These are phyloP conservation scores for Oxalis stricta DNA, from an alignment of 441 rosid species.

Conservation along the genomic window DNA sequence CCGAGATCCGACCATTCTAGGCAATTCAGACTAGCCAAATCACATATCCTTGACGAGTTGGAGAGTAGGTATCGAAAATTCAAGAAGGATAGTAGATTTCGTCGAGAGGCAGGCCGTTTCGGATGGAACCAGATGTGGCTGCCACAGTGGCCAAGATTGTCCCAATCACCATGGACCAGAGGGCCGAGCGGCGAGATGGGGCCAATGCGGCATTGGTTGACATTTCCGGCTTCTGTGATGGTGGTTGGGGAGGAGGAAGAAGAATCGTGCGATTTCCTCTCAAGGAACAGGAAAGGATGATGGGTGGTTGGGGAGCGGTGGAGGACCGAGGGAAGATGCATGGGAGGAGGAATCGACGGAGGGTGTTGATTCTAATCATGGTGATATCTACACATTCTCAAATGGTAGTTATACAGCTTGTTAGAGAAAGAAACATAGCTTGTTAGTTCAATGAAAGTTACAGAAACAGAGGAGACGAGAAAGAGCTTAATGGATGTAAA, in stretches of 20 bases:
- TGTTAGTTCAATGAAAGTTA: too few relatives aligned
- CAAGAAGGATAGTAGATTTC: constrained; percentile 56
- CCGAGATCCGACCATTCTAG: constrained; percentile 47
- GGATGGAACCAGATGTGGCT: constrained; percentile 82
- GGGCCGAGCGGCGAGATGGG: constrained; percentile 56
- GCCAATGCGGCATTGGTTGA: constrained; percentile 13
- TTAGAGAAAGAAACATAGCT: too few relatives aligned
- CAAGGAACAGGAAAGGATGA: constrained; percentile 45
- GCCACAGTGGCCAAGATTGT: constrained; percentile 71
- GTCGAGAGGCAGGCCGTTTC: constrained; percentile 58
- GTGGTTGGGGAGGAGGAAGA: neutral
- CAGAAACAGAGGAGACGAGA: too few relatives aligned
- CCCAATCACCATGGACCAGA: constrained; percentile 69
- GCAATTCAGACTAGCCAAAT: constrained; percentile 63
- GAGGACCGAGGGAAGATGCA: constrained; percentile 37
- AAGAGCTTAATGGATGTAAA: too few relatives aligned
- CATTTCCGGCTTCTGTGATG: neutral
- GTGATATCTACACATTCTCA: too few relatives aligned
- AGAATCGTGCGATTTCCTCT: constrained; percentile 30
- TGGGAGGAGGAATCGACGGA: constrained; percentile 65
- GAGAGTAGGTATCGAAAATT: constrained; percentile 53
- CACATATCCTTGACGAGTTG: constrained; percentile 65
- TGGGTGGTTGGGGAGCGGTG: constrained; percentile 5
- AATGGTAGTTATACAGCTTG: too few relatives aligned
- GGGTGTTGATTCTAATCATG: constrained; percentile 55